Conservation (phyloP, 2,329 filamentous ascomycete genomes). For the Fusarium ramigenum region DNA sequence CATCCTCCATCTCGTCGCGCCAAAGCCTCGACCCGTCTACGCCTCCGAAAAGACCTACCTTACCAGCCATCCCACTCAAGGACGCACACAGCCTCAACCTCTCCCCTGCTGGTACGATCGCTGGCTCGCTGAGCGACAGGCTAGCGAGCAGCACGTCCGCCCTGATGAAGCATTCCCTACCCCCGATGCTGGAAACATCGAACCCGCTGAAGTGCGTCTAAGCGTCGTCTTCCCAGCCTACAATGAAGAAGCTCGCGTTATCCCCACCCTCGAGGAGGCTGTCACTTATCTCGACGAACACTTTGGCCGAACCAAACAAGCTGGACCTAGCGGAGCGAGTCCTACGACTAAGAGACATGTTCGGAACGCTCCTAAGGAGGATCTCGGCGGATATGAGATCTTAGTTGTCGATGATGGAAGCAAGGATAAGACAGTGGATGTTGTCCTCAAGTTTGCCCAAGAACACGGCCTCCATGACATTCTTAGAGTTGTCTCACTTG, state of each 20-base stretch:
- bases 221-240: constrained; percentile 94
- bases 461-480: constrained; percentile 79
- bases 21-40: constrained; percentile 77
- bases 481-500: constrained; percentile 80
- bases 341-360: constrained; percentile 49
- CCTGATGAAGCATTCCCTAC: constrained; percentile 52
- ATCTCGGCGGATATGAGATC: constrained; percentile 82
- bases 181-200: constrained; percentile 67
- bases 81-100: constrained; percentile 50
- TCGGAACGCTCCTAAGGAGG: constrained; percentile 39
- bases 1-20: constrained; percentile 78
- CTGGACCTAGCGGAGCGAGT: constrained; percentile 34
- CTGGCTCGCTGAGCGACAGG: constrained; percentile 70
- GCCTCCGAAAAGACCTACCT: constrained; percentile 87
- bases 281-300: constrained; percentile 83
- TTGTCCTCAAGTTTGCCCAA: constrained; percentile 82
- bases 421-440: constrained; percentile 80
- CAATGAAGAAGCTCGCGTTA: constrained; percentile 88
- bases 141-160: constrained; percentile 52
- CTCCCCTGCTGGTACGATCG: constrained; percentile 91
- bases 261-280: constrained; percentile 88
- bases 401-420: constrained; percentile 91
- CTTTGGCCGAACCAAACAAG: constrained; percentile 66
- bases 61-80: constrained; percentile 72
- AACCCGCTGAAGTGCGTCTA: constrained; percentile 83